These are phyloP conservation scores for Deinandra increscens DNA, from an alignment of 129 eudicot genomes.

Conservation along the genomic window DNA sequence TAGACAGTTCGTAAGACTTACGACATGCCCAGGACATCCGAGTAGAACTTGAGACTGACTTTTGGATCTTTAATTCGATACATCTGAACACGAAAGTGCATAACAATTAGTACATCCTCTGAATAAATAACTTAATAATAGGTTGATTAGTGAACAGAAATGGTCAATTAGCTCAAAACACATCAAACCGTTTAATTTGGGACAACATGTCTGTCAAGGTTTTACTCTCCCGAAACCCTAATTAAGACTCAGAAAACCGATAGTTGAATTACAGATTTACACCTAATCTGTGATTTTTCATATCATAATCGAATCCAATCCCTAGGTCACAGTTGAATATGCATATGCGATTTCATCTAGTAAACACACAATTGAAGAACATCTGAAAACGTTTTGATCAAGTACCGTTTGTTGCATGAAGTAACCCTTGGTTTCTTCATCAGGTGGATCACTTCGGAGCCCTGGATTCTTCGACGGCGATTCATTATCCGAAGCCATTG, in stretches of 20 bases:
- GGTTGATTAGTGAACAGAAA: background rate
- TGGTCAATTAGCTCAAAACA: background rate
- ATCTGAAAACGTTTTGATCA: background rate
- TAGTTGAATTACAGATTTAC: background rate
- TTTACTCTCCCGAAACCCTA: background rate
- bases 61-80: conserved; percentile 89
- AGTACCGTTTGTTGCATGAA: conserved; percentile 93
- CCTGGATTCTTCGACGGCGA: conserved; percentile 84
- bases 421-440: conserved; percentile 79
- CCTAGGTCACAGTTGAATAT: conserved; percentile 15
- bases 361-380: background rate
- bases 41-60: conserved; percentile 83
- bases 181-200: background rate
- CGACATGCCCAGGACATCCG: conserved; percentile 92
- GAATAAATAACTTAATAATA: background rate
- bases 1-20: conserved; percentile 45
- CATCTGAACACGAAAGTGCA: conserved; percentile 57
- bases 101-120: conserved; percentile 9
- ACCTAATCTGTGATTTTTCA: background rate
- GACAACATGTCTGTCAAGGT: no score
- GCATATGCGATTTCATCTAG: background rate
- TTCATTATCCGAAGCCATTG: conserved; percentile 78
- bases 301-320: background rate
- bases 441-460: conserved; percentile 53
- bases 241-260: background rate